phyloP scores from a whole-genome alignment of 768 basidiomycete species.

The Tylopilus rubrobrunneus region DNA sequence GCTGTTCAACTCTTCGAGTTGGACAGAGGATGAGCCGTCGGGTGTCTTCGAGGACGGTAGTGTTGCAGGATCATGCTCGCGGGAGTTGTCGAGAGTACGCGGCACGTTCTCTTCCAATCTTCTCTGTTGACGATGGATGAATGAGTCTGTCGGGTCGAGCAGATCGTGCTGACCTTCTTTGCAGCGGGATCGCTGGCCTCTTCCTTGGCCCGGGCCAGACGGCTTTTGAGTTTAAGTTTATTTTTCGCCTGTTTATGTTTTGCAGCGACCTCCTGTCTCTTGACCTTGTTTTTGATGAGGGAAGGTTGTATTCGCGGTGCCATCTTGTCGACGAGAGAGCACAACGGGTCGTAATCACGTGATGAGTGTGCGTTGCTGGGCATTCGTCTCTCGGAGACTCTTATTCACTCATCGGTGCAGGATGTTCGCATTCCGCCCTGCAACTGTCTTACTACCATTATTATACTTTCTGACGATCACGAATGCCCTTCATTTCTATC shows the following conservation, averaged over 20 bases:
- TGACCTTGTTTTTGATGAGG: slow-evolving; percentile 81
- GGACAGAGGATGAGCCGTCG: slow-evolving; percentile 32
- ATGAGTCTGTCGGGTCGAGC: neutral
- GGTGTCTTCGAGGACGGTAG: slow-evolving; percentile 32
- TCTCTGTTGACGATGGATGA: slow-evolving; percentile 47
- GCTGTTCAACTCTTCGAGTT: slow-evolving; percentile 56
- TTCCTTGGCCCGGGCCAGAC: slow-evolving; percentile 72
- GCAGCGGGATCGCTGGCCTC: slow-evolving; percentile 73
- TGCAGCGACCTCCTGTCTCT: slow-evolving; percentile 71
- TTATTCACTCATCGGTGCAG: neutral
- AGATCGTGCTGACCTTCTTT: slow-evolving; percentile 58
- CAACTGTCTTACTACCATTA: slow-evolving; percentile 33
- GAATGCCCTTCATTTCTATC: slow-evolving; percentile 92
- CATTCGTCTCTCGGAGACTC: neutral
- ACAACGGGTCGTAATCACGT: slow-evolving; percentile 11
- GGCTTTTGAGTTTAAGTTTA: slow-evolving; percentile 75
- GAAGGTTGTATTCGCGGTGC: slow-evolving; percentile 61
- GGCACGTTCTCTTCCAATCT: slow-evolving; percentile 83
- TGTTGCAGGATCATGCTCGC: slow-evolving; percentile 66
- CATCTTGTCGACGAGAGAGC: slow-evolving; percentile 34
- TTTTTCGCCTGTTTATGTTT: slow-evolving; percentile 76
- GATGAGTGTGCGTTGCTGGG: slow-evolving; percentile 2
- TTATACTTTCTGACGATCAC: slow-evolving; percentile 42
- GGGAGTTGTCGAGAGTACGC: slow-evolving; percentile 87
- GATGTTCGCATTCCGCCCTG: slow-evolving; percentile 25